These are phyloP conservation scores for Harringtonia lauricola DNA, from an alignment of 2,329 filamentous ascomycete species.

Conservation along the genomic window DNA sequence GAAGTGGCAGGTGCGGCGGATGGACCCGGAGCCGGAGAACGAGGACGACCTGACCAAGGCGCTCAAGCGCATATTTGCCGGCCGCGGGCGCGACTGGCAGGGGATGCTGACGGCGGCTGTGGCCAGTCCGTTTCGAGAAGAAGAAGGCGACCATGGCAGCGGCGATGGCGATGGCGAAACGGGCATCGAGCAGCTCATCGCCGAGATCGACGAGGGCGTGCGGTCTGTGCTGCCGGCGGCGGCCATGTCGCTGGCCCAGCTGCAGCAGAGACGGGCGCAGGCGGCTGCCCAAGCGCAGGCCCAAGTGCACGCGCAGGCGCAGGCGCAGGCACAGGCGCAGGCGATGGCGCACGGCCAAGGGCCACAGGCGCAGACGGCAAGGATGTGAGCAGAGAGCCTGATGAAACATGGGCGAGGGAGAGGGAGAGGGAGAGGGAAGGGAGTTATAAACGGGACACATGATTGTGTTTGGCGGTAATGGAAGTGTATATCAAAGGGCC, in stretches of 20 bases:
- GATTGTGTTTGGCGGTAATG: neutral
- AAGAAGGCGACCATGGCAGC: neutral
- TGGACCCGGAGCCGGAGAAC: conserved; percentile 14
- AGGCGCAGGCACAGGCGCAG: conserved; percentile 1
- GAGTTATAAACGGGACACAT: too few species aligned
- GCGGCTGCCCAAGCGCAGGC: conserved; percentile 5
- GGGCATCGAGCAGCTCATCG: conserved; percentile 34
- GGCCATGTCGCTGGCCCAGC: conserved; percentile 6
- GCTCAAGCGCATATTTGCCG: conserved; percentile 34
- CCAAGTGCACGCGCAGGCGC: neutral
- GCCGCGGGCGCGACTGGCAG: conserved; percentile 32
- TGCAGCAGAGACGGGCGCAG: conserved; percentile 10
- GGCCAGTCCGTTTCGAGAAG: conserved; percentile 18
- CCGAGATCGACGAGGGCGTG: conserved; percentile 35
- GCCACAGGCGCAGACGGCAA: neutral
- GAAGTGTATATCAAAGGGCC: neutral
- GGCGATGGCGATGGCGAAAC: conserved; percentile 8
- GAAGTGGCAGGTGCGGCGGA: conserved; percentile 40
- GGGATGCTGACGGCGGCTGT: conserved; percentile 37
- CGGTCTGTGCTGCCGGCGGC: conserved; percentile 19
- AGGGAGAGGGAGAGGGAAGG: too few species aligned
- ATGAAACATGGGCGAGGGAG: too few species aligned
- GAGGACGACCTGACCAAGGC: conserved; percentile 24
- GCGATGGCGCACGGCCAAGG: neutral
- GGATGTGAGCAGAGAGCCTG: neutral